Conservation (phyloP, 208 protist species). For the Acanthamoeba castellanii region DNA sequence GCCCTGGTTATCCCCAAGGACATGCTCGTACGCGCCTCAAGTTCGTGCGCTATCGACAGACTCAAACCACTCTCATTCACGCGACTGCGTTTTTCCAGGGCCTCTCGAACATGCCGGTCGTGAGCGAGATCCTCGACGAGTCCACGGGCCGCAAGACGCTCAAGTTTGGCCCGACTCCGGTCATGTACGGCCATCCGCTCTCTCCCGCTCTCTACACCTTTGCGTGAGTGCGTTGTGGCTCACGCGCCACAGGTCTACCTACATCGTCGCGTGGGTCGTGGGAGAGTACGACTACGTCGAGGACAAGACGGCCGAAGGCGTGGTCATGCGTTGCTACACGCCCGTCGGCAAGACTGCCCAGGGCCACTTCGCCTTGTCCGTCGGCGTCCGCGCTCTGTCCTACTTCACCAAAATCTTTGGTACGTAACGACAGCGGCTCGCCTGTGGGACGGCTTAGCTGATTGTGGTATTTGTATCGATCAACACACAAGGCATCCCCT, state of each 20-base stretch:
- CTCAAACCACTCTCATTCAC: neutral
- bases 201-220: neutral
- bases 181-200: neutral
- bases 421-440: neutral
- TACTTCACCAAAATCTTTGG: slow-evolving; percentile 70
- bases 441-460: neutral
- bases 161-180: slow-evolving; percentile 50
- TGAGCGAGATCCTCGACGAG: slow-evolving; percentile 21
- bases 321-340: slow-evolving; percentile 85
- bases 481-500: slow-evolving; percentile 53
- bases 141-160: slow-evolving; percentile 9
- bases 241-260: neutral
- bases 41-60: neutral
- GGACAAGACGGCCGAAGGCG: slow-evolving; percentile 78
- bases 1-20: slow-evolving; percentile 90
- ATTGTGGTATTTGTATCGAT: neutral
- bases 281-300: slow-evolving; percentile 95
- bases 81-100: neutral
- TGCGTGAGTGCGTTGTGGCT: no score
- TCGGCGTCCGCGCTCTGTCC: slow-evolving; percentile 80
- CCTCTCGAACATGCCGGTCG: slow-evolving; percentile 61
- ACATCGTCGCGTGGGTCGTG: slow-evolving; percentile 93
- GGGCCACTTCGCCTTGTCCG: slow-evolving; percentile 92
- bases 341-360: slow-evolving; percentile 83
- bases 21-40: neutral